These are phyloP conservation scores for Strobilomyces confusus DNA, from an alignment of 768 basidiomycete species.

Conservation along the genomic window DNA sequence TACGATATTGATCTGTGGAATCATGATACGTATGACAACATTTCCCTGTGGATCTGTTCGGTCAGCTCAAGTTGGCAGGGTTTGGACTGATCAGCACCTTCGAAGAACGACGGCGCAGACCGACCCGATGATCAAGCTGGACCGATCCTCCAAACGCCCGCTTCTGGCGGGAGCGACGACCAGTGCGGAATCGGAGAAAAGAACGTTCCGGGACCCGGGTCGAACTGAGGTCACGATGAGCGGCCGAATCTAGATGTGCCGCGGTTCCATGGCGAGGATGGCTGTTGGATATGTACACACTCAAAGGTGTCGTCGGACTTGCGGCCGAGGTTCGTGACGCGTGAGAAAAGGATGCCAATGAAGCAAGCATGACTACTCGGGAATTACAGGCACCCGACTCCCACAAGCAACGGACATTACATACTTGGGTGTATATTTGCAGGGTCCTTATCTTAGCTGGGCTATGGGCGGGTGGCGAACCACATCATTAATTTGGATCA, in stretches of 20 bases:
- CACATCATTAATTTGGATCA: background rate
- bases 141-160: background rate
- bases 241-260: background rate
- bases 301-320: background rate
- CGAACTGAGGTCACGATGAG: too few relatives aligned
- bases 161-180: background rate
- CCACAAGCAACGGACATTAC: slow-evolving; percentile 13
- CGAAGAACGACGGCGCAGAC: background rate
- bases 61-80: background rate
- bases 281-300: background rate
- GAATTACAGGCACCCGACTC: background rate
- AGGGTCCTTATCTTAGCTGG: background rate
- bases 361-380: background rate
- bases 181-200: background rate
- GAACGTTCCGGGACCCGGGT: background rate
- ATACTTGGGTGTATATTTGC: background rate
- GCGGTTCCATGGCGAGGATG: background rate
- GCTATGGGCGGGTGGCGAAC: background rate
- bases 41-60: slow-evolving; percentile 7
- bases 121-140: background rate
- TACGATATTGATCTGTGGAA: slow-evolving; percentile 6
- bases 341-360: too few relatives aligned
- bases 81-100: background rate
- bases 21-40: background rate
- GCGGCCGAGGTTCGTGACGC: too few relatives aligned